These are phyloP conservation scores for Cercospora nicotianae DNA, from an alignment of 2,329 filamentous ascomycete genomes.

Conservation along the genomic window DNA sequence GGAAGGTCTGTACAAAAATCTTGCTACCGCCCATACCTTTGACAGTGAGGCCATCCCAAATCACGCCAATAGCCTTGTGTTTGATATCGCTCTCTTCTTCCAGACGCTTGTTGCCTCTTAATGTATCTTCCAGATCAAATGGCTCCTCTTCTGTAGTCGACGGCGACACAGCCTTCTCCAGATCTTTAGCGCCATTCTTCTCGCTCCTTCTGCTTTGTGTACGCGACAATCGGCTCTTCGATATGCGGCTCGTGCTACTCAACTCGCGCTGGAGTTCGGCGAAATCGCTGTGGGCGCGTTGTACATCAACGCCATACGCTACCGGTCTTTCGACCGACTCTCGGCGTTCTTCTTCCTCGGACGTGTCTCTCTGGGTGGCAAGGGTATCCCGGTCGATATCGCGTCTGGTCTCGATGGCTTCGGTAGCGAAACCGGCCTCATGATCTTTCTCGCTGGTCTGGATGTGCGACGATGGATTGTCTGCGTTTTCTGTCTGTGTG, in stretches of 20 bases:
- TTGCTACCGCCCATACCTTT: constrained; percentile 62
- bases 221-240: constrained; percentile 43
- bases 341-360: constrained; percentile 11
- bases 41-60: constrained; percentile 65
- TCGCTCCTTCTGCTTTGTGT: constrained; percentile 46
- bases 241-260: constrained; percentile 42
- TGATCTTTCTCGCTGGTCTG: constrained; percentile 8
- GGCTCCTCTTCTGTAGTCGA: constrained; percentile 53
- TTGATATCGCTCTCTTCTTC: constrained; percentile 77
- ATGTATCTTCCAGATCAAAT: constrained; percentile 74
- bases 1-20: constrained; percentile 60
- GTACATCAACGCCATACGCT: constrained; percentile 59
- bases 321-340: constrained; percentile 2
- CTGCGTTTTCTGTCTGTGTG: constrained; percentile 20
- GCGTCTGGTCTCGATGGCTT: constrained; percentile 22
- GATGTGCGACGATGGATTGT: constrained; percentile 13
- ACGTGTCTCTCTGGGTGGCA: constrained; percentile 8
- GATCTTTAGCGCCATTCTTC: constrained; percentile 49
- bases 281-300: constrained; percentile 69
- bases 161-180: constrained; percentile 57
- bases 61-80: constrained; percentile 66
- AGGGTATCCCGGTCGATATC: constrained; percentile 14
- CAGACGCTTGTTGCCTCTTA: constrained; percentile 70
- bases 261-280: constrained; percentile 59
- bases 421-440: constrained; percentile 15